A percentile compares a stretch with the other conserved stretches of the same genome.
Evolutionary conservation across 2,329 filamentous ascomycete species (phyloP).

Genomic region (Harringtonia aguacate): DNA sequence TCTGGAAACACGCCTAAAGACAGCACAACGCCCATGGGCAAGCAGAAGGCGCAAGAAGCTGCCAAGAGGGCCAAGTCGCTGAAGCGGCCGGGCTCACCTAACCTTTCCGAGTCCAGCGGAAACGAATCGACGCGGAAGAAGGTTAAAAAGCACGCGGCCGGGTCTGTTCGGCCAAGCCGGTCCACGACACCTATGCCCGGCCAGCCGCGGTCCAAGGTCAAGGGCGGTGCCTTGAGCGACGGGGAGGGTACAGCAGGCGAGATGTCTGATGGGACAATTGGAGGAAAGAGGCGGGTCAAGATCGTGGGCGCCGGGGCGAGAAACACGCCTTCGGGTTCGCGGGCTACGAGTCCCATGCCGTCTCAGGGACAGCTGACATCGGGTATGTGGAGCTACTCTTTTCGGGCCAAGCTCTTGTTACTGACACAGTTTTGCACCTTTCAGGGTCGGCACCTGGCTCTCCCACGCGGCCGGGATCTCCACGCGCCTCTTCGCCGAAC

Average conservation of each 20-base stretch:
- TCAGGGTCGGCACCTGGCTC: slow-evolving; percentile 13
- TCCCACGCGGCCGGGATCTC: slow-evolving; percentile 9
- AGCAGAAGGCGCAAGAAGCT: slow-evolving; percentile 32
- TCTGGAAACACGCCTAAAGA: slow-evolving; percentile 58
- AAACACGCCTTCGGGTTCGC: slow-evolving; percentile 46
- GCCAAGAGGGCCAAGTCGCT: slow-evolving; percentile 50
- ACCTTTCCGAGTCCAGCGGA: slow-evolving; percentile 81
- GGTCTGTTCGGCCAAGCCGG: slow-evolving; percentile 40
- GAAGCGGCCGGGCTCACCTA: slow-evolving; percentile 79
- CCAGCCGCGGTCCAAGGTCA: slow-evolving; percentile 28
- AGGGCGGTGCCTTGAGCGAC: slow-evolving; percentile 53
- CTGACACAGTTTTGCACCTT: background rate
- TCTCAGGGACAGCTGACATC: slow-evolving; percentile 23
- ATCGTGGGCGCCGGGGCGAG: slow-evolving; percentile 32
- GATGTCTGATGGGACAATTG: slow-evolving; percentile 43
- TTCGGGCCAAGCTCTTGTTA: background rate
- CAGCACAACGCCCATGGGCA: slow-evolving; percentile 43
- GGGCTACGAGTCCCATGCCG: slow-evolving; percentile 49
- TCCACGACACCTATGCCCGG: slow-evolving; percentile 43
- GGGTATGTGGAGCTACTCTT: slow-evolving; percentile 5
- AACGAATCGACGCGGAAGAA: slow-evolving; percentile 78
- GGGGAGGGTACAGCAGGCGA: slow-evolving; percentile 61
- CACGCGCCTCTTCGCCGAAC: slow-evolving; percentile 22
- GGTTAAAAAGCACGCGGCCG: slow-evolving; percentile 51
- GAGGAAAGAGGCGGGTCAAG: slow-evolving; percentile 43